Base-by-base conservation (phyloP, 805 yeast species). In the Candida sonorensis region DNA sequence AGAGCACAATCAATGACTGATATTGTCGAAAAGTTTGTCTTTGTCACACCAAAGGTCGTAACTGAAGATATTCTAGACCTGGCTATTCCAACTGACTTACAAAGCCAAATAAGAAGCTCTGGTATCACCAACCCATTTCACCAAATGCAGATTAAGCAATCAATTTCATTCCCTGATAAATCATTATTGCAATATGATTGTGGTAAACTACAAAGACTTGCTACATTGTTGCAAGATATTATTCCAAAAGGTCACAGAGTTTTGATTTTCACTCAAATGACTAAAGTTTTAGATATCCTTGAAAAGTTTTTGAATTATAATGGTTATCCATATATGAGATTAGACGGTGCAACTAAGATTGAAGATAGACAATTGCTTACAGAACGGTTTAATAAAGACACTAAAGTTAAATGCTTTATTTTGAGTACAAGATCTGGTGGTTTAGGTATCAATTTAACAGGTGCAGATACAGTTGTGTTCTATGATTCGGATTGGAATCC, bases 401-500 rank as follows among this genome's bases (percentile, higher is more conserved):
- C 81, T 10, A 71, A 78, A 41, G 80, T 90, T 28, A 92, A 94
- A 4, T 95, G 88, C 13, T 92, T 92, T 50, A 92, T 92, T 30
- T 59, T 92, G 33, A 86, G 96, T 4, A 86, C 97, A 3, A 75
- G 99, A 59, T 92, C 98, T 3, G 99, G 99, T 57, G 99, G 99
- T 23, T 67, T 94, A 45, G 99, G 99, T 54, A 92, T 92, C 55
- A 92, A 92, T 51, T 63, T 92, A 43, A 92, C 98, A 0, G 99
- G 97, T 52, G 99, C 99, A 0, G 99, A 92, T 51, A 92, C 98
- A 0, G 99, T 92, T 27, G 86, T 92, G 7, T 94, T 92, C 61
- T 92, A 94, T 56, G 99, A 92, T 59, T 86, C 96, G 3, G 98
- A 90, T 59, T 90, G 98, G 98, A 92, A 92, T 53, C 99, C 99